These are phyloP conservation scores for Pichia sp. DNA, from an alignment of 1,139 yeast species.

Conservation along the genomic window DNA sequence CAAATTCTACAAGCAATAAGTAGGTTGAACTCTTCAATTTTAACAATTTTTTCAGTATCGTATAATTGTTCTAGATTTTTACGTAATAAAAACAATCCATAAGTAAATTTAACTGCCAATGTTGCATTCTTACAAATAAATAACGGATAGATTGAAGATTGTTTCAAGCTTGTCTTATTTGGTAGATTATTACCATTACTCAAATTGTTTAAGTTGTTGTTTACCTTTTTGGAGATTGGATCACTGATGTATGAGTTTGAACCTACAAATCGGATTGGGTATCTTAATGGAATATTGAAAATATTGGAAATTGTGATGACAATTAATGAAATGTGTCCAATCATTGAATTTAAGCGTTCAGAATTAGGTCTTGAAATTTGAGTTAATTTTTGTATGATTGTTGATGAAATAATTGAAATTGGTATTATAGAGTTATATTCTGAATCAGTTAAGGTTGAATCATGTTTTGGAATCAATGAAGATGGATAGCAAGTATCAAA, in stretches of 20 bases:
- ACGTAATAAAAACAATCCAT: conserved; percentile 42
- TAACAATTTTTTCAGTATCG: conserved; percentile 27
- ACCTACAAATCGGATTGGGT: conserved; percentile 46
- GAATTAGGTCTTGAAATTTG: conserved; percentile 13
- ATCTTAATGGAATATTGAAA: conserved; percentile 41
- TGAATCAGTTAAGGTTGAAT: neutral
- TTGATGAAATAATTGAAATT: conserved; percentile 4
- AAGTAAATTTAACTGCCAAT: conserved; percentile 41
- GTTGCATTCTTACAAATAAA: conserved; percentile 43
- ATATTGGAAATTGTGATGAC: conserved; percentile 37
- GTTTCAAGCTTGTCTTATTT: conserved; percentile 16
- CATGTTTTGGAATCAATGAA: conserved; percentile 7
- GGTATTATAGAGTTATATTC: conserved; percentile 5
- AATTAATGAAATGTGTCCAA: conserved; percentile 43
- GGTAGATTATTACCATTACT: neutral
- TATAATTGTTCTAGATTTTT: conserved; percentile 47
- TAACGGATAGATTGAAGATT: conserved; percentile 35
- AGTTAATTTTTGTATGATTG: conserved; percentile 11
- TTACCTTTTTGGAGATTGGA: conserved; percentile 32
- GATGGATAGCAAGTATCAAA: conserved; percentile 27
- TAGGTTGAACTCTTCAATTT: conserved; percentile 27
- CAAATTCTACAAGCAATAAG: conserved; percentile 29
- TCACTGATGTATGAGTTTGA: conserved; percentile 46
- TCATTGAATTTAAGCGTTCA: conserved; percentile 40
- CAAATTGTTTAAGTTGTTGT: neutral